phyloP scores from a whole-genome alignment of 2,329 filamentous ascomycete genomes.

The Akanthomyces dipterigenus region DNA sequence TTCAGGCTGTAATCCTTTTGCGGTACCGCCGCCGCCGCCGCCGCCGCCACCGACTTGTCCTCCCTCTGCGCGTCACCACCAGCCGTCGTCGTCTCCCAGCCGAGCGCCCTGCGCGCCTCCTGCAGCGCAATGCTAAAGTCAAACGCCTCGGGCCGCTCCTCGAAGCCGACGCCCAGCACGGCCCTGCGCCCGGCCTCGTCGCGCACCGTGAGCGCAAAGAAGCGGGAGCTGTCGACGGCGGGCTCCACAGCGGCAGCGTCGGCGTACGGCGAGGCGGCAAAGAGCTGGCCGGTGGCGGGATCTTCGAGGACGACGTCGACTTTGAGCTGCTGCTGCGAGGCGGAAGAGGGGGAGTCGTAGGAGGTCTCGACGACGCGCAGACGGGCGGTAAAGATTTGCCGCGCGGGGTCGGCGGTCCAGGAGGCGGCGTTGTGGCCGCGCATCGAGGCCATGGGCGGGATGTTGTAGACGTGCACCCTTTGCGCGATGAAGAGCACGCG shows the following conservation, averaged over 20 bases:
- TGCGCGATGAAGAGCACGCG: constrained; percentile 72
- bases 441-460: constrained; percentile 70
- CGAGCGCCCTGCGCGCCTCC: constrained; percentile 66
- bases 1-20: constrained; percentile 73
- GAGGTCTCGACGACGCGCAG: constrained; percentile 74
- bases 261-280: constrained; percentile 77
- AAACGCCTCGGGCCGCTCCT: constrained; percentile 79
- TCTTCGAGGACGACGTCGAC: constrained; percentile 78
- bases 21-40: constrained; percentile 30
- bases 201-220: constrained; percentile 77
- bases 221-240: constrained; percentile 70
- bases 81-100: constrained; percentile 46
- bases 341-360: constrained; percentile 28
- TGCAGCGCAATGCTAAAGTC: constrained; percentile 77
- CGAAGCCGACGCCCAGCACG: constrained; percentile 76
- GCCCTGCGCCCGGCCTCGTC: constrained; percentile 71
- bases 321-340: constrained; percentile 52
- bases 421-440: constrained; percentile 70
- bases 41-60: constrained; percentile 29
- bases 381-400: constrained; percentile 80
- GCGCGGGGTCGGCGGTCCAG: constrained; percentile 66
- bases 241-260: constrained; percentile 61
- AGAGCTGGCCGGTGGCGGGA: constrained; percentile 62
- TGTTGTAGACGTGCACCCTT: constrained; percentile 78
- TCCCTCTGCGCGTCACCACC: constrained; percentile 26